Conservation (phyloP, 257 asterid genomes). For the Capsicum chinense region DNA sequence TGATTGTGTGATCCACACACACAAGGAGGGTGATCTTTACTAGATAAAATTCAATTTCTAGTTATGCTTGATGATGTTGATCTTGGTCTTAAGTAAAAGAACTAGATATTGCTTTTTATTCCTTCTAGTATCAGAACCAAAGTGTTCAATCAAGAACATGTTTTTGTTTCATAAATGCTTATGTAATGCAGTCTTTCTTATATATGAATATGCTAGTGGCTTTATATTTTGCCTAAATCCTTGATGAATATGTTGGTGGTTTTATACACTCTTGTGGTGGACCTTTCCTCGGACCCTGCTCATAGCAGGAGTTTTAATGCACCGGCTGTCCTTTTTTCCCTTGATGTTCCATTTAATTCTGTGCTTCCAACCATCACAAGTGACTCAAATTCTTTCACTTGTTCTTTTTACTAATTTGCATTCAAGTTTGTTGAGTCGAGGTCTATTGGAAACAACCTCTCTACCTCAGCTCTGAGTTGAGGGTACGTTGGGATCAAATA, state of each 20-base stretch:
- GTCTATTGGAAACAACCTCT: too few species aligned
- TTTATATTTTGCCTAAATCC: neutral
- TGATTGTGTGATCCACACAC: slow-evolving; percentile 82
- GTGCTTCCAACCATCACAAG: too few species aligned
- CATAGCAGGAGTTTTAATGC: too few species aligned
- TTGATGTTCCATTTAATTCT: too few species aligned
- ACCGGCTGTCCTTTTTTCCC: too few species aligned
- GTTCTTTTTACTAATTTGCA: too few species aligned
- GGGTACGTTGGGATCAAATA: too few species aligned
- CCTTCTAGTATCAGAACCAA: neutral
- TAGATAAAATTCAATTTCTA: slow-evolving; percentile 31
- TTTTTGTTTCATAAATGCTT: slow-evolving; percentile 21
- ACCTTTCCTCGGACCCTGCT: too few species aligned
- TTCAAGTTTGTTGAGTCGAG: too few species aligned
- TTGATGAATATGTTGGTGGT: neutral
- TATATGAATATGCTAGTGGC: neutral
- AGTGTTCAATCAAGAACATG: neutral
- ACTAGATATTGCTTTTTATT: neutral
- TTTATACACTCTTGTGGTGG: too few species aligned
- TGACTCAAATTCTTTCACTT: too few species aligned
- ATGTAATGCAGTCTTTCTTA: slow-evolving; percentile 12
- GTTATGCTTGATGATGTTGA: neutral
- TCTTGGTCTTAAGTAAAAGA: neutral
- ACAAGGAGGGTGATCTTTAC: slow-evolving; percentile 78
- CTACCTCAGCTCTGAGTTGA: too few species aligned